Conservation (phyloP, 2,329 filamentous ascomycete species). For the Alternaria triticimaculans region DNA sequence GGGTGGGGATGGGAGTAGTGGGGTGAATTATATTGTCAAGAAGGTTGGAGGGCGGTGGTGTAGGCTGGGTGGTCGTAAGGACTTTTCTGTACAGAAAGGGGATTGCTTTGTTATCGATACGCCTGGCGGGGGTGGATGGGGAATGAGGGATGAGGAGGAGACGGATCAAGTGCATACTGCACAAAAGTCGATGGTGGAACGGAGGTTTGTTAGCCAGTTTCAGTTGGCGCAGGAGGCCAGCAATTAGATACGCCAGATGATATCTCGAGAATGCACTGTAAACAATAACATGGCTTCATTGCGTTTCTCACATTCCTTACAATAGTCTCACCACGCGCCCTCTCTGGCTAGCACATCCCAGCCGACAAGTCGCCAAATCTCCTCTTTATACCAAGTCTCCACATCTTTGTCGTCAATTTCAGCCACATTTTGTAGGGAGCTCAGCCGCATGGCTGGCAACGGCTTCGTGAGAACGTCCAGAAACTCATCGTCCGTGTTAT, state of each 20-base stretch:
- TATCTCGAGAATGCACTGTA: neutral
- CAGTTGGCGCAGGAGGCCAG: constrained; percentile 23
- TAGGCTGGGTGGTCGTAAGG: constrained; percentile 14
- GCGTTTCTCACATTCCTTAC: neutral
- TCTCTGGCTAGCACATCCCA: constrained; percentile 59
- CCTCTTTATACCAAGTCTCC: constrained; percentile 61
- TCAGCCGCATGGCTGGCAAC: constrained; percentile 20
- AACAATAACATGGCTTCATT: too few relatives aligned
- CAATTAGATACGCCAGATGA: constrained; percentile 1
- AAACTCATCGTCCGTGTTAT: constrained; percentile 48
- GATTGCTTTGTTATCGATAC: constrained; percentile 24
- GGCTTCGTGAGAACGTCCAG: constrained; percentile 53
- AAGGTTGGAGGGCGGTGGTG: constrained; percentile 19
- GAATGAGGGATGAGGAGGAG: neutral
- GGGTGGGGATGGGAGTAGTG: constrained; percentile 33
- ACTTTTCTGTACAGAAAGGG: constrained; percentile 14
- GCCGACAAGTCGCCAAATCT: constrained; percentile 64
- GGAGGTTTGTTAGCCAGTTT: constrained; percentile 23
- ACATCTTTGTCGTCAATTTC: constrained; percentile 51
- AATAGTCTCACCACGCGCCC: constrained; percentile 18
- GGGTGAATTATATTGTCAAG: constrained; percentile 35
- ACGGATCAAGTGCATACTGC: neutral
- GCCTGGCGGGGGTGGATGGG: constrained; percentile 24
- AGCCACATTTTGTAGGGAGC: constrained; percentile 37
- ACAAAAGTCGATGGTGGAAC: constrained; percentile 1